A percentile compares a stretch with the other conserved stretches of the same genome.
These are phyloP conservation scores for Aspergillus sp. DNA, from an alignment of 2,329 filamentous ascomycete genomes.

Conservation along the genomic window DNA sequence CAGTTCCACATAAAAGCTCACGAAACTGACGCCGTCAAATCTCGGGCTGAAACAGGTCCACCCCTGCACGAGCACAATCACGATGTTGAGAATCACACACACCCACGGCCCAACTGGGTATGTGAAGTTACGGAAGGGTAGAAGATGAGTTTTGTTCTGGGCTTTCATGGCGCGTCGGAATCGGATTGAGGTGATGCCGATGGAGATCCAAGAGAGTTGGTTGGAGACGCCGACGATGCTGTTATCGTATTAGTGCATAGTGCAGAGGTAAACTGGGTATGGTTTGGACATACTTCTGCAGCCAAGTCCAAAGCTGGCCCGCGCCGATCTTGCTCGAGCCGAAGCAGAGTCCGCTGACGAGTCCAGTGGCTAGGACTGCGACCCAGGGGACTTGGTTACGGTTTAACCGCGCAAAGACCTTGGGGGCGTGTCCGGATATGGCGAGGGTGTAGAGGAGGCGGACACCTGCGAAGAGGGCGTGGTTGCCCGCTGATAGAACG, in stretches of 20 bases:
- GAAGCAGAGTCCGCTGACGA: conserved; percentile 60
- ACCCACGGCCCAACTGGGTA: conserved; percentile 63
- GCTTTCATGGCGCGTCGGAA: conserved; percentile 59
- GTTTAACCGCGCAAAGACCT: conserved; percentile 53
- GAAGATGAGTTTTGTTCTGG: conserved; percentile 61
- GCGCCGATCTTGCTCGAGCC: conserved; percentile 66
- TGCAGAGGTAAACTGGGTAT: neutral
- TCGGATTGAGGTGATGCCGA: conserved; percentile 64
- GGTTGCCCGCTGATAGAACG: conserved; percentile 60
- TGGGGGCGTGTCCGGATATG: conserved; percentile 56
- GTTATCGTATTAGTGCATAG: neutral
- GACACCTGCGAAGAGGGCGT: conserved; percentile 58
- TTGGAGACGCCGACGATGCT: conserved; percentile 67
- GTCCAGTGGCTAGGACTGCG: conserved; percentile 55
- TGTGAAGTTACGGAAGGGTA: conserved; percentile 67
- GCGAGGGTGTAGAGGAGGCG: conserved; percentile 59
- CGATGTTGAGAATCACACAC: conserved; percentile 56
- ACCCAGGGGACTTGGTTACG: conserved; percentile 55
- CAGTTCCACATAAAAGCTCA: conserved; percentile 64
- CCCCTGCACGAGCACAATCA: conserved; percentile 64
- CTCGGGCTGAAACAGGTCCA: conserved; percentile 59
- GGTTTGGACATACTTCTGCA: conserved; percentile 55
- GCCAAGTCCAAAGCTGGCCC: conserved; percentile 65
- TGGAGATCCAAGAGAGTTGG: conserved; percentile 64
- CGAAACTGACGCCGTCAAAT: conserved; percentile 47